These are phyloP conservation scores for Thuidium tamariscinum DNA, from an alignment of 225 moss, liverwort and hornwort species.

Conservation along the genomic window DNA sequence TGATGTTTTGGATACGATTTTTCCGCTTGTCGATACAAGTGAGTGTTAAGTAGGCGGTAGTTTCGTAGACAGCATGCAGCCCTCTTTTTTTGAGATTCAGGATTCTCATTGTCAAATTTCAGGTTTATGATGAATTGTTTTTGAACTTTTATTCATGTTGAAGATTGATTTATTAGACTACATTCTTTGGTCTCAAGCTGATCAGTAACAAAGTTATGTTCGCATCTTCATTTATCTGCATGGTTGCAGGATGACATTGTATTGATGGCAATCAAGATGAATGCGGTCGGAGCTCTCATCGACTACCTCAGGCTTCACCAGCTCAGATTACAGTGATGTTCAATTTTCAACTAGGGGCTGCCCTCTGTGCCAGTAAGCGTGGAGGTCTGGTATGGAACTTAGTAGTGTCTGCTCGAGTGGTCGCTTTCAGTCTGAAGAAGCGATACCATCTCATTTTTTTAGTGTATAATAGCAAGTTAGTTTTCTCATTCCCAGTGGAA, in stretches of 20 bases:
- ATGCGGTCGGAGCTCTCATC: not conserved
- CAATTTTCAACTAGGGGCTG: not conserved
- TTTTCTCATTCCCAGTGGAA: not conserved
- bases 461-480: not conserved
- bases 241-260: slow-evolving; percentile 5
- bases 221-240: not conserved
- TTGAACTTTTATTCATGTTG: not conserved
- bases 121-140: not conserved
- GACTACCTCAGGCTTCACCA: not conserved
- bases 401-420: not conserved
- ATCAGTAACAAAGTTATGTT: not conserved
- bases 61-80: not conserved
- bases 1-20: not conserved
- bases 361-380: slow-evolving; percentile 1
- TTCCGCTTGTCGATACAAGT: not conserved
- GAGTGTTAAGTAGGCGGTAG: not conserved
- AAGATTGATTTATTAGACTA: not conserved
- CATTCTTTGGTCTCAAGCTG: not conserved
- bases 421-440: not conserved
- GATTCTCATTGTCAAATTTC: not conserved
- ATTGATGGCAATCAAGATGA: not conserved
- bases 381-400: slow-evolving; percentile 10
- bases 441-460: not conserved
- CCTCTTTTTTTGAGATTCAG: not conserved
- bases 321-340: not conserved